A percentile compares a stretch with the other conserved stretches of the same genome.
Evolutionary conservation across 75 land plant genomes (phyloP).

Genomic region (Sequoiadendron giganteum): DNA sequence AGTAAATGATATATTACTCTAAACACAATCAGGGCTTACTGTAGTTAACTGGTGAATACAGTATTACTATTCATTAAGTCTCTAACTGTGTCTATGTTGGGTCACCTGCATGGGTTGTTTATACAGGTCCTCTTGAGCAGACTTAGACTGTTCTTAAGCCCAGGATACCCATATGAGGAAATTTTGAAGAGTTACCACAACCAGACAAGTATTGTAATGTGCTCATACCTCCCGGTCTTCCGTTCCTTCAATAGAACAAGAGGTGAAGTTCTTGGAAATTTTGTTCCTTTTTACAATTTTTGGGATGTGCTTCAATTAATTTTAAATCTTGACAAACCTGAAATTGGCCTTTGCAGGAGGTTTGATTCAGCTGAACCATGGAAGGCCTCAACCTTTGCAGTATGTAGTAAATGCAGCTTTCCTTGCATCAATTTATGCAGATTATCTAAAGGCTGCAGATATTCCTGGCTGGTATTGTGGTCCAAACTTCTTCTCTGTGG

Average conservation of each 20-base stretch:
- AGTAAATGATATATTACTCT: conserved; percentile 25
- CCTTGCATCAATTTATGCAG: conserved; percentile 57
- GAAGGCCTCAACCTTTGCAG: conserved; percentile 60
- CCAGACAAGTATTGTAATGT: conserved; percentile 79
- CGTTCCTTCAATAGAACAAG: conserved; percentile 61
- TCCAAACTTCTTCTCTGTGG: conserved; percentile 49
- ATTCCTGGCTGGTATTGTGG: conserved; percentile 55
- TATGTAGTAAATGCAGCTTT: conserved; percentile 69
- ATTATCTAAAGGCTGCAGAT: conserved; percentile 45
- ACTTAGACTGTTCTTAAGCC: conserved; percentile 63
- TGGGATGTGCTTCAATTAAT: neutral
- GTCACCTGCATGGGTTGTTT: neutral
- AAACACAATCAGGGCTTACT: neutral
- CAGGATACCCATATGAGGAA: conserved; percentile 89
- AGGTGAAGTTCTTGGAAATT: conserved; percentile 34
- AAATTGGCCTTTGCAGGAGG: conserved; percentile 44
- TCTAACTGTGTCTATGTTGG: neutral
- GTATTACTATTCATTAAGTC: neutral
- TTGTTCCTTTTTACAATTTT: neutral
- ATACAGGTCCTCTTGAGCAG: conserved; percentile 73
- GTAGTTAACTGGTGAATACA: neutral
- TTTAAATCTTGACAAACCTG: neutral
- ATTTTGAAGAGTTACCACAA: conserved; percentile 68
- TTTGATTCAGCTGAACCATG: conserved; percentile 50
- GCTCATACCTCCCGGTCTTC: conserved; percentile 75